phyloP scores from a whole-genome alignment of 2,329 filamentous ascomycete genomes.

The Boeremia exigua region DNA sequence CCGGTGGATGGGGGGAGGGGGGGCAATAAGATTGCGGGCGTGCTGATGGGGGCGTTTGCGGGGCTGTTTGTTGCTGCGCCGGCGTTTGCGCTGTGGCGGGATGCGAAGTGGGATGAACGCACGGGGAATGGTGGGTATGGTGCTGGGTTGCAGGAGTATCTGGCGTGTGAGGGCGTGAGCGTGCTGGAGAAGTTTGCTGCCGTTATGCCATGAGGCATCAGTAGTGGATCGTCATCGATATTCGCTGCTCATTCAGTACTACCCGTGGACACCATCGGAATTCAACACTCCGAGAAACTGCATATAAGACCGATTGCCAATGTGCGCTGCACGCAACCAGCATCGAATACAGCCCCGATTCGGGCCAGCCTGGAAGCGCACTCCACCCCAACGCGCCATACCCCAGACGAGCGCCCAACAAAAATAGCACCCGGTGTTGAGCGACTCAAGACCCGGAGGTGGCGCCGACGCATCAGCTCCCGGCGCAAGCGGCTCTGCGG shows the following conservation, averaged over 20 bases:
- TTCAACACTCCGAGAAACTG: no score
- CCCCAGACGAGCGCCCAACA: not conserved
- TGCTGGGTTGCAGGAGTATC: not conserved
- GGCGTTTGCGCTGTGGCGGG: constrained; percentile 9
- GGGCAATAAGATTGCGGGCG: constrained; percentile 1
- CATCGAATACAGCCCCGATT: no score
- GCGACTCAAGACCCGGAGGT: not conserved
- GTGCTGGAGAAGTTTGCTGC: constrained; percentile 11
- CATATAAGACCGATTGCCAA: no score
- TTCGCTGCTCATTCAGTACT: no score
- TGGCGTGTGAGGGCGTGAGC: not conserved
- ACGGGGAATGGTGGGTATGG: not conserved
- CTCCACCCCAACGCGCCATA: not conserved
- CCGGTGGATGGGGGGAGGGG: constrained; percentile 1
- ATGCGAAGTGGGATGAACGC: not conserved
- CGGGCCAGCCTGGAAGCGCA: not conserved
- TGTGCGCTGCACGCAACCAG: no score
- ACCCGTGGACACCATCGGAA: no score
- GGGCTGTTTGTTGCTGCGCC: constrained; percentile 10
- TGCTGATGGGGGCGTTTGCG: constrained; percentile 16
- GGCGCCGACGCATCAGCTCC: not conserved
- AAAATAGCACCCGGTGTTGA: not conserved
- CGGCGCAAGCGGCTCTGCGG: no score
- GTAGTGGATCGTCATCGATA: no score
- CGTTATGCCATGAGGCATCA: constrained; percentile 7